A percentile compares a stretch with the other conserved stretches of the same genome.
These are phyloP conservation scores for Paulownia fortunei DNA, from an alignment of 257 asterid genomes.

Conservation along the genomic window DNA sequence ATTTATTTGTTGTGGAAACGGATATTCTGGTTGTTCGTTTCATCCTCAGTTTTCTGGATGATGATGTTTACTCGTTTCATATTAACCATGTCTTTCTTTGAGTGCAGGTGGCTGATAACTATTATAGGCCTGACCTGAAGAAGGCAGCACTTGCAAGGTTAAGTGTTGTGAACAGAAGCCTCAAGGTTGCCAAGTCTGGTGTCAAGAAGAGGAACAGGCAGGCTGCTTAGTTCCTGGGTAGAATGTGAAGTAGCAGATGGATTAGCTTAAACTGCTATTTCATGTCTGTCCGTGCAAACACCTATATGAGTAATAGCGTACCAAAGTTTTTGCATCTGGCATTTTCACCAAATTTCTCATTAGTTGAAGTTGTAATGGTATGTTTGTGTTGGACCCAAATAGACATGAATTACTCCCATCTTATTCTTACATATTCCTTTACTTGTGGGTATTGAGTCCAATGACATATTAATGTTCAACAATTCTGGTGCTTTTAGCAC, in stretches of 20 bases:
- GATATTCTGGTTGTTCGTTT: not conserved
- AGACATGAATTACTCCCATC: not conserved
- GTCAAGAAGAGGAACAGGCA: constrained; percentile 92
- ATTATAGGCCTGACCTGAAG: constrained; percentile 90
- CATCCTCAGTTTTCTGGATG: not conserved
- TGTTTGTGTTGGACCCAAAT: not conserved
- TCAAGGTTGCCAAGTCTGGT: constrained; percentile 91
- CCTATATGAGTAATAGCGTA: not conserved
- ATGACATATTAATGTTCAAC: not conserved
- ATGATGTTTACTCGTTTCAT: not conserved
- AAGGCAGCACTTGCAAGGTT: constrained; percentile 94
- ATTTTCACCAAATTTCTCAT: not conserved
- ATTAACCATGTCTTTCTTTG: not conserved
- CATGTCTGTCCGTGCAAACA: not conserved
- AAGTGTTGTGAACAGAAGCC: constrained; percentile 82
- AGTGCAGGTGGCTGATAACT: constrained; percentile 76
- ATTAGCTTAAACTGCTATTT: constrained; percentile 18
- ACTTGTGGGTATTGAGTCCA: not conserved
- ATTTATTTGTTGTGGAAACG: not conserved
- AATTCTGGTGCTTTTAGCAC: not conserved
- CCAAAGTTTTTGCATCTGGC: constrained; percentile 26
- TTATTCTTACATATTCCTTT: not conserved
- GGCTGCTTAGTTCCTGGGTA: constrained; percentile 38
- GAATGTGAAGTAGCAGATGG: constrained; percentile 22
- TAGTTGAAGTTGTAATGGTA: not conserved